Conservation (phyloP, 208 protist genomes). For the Wallacemonas sp. region DNA sequence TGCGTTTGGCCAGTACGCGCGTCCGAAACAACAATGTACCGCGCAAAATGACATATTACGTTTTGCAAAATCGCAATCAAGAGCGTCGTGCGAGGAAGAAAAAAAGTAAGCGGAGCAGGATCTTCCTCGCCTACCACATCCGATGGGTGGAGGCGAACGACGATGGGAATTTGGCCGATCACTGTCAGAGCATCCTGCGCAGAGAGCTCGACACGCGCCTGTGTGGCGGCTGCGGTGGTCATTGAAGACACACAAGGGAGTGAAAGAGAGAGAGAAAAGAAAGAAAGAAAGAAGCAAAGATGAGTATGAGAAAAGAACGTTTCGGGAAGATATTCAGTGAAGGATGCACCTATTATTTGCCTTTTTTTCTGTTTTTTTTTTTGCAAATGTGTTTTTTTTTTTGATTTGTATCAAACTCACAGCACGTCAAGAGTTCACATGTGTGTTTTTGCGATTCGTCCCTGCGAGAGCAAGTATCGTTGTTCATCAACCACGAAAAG, state of each 20-base stretch:
- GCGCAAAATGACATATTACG: background rate
- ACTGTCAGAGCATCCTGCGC: background rate
- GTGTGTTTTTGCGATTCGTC: too few species aligned
- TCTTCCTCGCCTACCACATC: conserved; percentile 3
- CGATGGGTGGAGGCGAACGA: conserved; percentile 6
- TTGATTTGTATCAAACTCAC: too few species aligned
- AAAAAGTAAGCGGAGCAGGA: conserved; percentile 8
- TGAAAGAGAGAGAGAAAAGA: background rate
- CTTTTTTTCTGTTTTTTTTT: background rate
- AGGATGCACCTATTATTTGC: background rate
- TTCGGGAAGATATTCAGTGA: background rate
- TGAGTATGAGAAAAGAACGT: background rate
- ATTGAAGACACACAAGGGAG: background rate
- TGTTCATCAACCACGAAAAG: conserved; percentile 1
- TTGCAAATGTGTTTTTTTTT: background rate
- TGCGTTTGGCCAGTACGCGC: background rate
- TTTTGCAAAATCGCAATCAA: background rate
- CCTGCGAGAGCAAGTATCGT: conserved; percentile 2
- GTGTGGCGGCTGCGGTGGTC: too few species aligned
- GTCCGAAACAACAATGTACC: background rate
- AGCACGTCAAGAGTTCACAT: too few species aligned
- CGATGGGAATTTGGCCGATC: background rate
- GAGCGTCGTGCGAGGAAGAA: conserved; percentile 7
- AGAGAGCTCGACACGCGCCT: background rate
- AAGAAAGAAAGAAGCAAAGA: background rate